Base-by-base conservation (phyloP, 352 stramenopile genomes). In the Globisporangium rhizosaccharum region DNA sequence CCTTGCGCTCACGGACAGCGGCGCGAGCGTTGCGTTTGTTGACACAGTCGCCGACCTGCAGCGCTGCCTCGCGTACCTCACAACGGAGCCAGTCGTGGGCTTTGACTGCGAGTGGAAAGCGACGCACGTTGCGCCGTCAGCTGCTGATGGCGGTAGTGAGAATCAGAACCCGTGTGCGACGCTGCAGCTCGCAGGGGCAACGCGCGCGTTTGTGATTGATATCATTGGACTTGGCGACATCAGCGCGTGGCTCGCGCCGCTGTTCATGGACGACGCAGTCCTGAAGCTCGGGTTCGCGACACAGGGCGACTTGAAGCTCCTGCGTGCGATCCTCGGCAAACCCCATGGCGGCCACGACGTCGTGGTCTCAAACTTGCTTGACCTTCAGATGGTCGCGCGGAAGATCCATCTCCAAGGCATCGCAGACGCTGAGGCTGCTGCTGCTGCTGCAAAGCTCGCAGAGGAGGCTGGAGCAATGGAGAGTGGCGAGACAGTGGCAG, bases 101-200 rank as follows among this genome's bases (percentile, higher is more conserved):
- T 90, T 93, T 47, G 84, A 93, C 67, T 89, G 77, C 18, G 84
- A 93, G 60, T 93, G 84, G 84, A 88, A 87, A 33, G 62, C 75
- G 9, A 60, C 72, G n/a, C 71, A 82, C 26, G 62, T 70, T 41
- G 66, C 64, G 12, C 11, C 48, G 12, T 45, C n/a, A 10, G 25
- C 15, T 1, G 42, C 66, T 39, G 49, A 28, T 1, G 20, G 53
- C 1, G 44, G 18, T 49, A 3, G 48, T 39, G 28, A 72, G 73
- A 39, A 8, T 39, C 33, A 2, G 33, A 39, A 14, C 6, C 73
- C 74, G 2, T 90, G 80, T 56, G 79, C 83, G 23, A 61, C 89
- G 30, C 18, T 91, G 45, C 84, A 93, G 61, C 50, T 93, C 47
- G 76, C 84, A n/a, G 88, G 79, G 2, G 57, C 59, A 8, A 59